Evolutionary conservation across 2,329 filamentous ascomycete genomes (phyloP).

Genomic region (Cercospora canescens): DNA sequence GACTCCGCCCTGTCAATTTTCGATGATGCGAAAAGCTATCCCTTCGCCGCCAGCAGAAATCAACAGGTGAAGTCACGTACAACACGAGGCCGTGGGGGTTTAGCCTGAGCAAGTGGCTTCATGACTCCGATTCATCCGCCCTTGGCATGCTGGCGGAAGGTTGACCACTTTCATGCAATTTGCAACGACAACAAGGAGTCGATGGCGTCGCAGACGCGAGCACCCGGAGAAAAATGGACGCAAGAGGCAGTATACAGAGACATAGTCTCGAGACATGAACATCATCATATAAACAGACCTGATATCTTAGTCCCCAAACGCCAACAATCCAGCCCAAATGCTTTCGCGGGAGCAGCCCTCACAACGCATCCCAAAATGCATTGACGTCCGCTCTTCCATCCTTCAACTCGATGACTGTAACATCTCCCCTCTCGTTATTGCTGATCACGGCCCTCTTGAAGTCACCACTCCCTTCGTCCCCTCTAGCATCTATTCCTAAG

Average conservation of each 20-base stretch:
- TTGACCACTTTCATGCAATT: background rate
- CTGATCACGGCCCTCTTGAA: slow-evolving; percentile 84
- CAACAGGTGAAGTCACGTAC: background rate
- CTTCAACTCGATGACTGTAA: slow-evolving; percentile 93
- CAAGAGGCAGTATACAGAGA: no score
- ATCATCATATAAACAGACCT: slow-evolving; percentile 2
- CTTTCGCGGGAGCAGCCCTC: slow-evolving; percentile 22
- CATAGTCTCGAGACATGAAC: background rate
- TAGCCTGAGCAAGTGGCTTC: background rate
- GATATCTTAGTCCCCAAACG: slow-evolving; percentile 15
- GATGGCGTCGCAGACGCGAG: background rate
- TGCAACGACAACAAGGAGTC: background rate
- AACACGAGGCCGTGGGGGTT: background rate
- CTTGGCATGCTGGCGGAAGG: background rate
- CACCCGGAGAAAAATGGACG: background rate
- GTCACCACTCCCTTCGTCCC: slow-evolving; percentile 69
- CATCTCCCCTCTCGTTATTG: slow-evolving; percentile 84
- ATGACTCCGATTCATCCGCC: background rate
- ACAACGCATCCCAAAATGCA: slow-evolving; percentile 92
- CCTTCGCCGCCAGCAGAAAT: no score
- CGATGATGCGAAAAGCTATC: no score
- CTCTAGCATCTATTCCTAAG: slow-evolving; percentile 86
- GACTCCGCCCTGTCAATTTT: no score
- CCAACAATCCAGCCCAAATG: background rate
- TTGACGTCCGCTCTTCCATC: slow-evolving; percentile 91